Percentiles rank a stretch among this genome's conserved stretches.
Evolutionary conservation across 1,284 basidiomycete species (phyloP).

Genomic region (Cryptococcus sp.): DNA sequence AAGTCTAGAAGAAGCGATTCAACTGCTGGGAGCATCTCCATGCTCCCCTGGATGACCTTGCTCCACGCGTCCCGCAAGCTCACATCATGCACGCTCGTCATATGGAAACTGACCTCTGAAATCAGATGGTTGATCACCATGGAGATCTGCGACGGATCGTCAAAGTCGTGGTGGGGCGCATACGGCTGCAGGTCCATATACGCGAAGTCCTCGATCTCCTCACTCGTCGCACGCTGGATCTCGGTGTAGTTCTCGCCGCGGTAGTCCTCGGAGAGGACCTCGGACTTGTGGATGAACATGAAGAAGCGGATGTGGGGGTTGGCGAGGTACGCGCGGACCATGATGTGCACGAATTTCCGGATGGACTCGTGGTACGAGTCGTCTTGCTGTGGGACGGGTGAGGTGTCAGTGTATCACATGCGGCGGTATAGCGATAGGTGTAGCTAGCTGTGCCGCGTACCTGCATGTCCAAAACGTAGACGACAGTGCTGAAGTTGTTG

Average conservation of each 20-base stretch:
- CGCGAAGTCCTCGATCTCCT: constrained; percentile 71
- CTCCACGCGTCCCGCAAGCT: constrained; percentile 56
- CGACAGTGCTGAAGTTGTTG: constrained; percentile 70
- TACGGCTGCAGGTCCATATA: constrained; percentile 28
- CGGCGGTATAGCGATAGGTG: constrained; percentile 4
- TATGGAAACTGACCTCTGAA: constrained; percentile 52
- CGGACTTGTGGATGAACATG: constrained; percentile 95
- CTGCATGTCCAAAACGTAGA: constrained; percentile 97
- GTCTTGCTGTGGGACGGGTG: constrained; percentile 35
- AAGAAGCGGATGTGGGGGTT: constrained; percentile 80
- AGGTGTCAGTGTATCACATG: constrained; percentile 1
- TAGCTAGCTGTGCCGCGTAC: constrained; percentile 52
- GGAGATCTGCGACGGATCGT: constrained; percentile 33
- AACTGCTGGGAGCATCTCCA: constrained; percentile 52
- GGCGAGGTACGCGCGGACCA: constrained; percentile 66
- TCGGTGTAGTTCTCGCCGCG: constrained; percentile 84
- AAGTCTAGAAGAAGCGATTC: constrained; percentile 53
- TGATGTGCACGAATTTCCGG: constrained; percentile 70
- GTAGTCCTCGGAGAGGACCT: constrained; percentile 88
- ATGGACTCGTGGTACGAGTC: constrained; percentile 63
- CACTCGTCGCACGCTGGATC: constrained; percentile 77
- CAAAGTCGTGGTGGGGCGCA: constrained; percentile 29
- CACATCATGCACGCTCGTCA: constrained; percentile 57
- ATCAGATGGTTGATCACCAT: constrained; percentile 42
- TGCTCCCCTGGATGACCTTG: constrained; percentile 53